phyloP scores from a whole-genome alignment of 768 basidiomycete genomes.

The Leccinum subgranulosum region DNA sequence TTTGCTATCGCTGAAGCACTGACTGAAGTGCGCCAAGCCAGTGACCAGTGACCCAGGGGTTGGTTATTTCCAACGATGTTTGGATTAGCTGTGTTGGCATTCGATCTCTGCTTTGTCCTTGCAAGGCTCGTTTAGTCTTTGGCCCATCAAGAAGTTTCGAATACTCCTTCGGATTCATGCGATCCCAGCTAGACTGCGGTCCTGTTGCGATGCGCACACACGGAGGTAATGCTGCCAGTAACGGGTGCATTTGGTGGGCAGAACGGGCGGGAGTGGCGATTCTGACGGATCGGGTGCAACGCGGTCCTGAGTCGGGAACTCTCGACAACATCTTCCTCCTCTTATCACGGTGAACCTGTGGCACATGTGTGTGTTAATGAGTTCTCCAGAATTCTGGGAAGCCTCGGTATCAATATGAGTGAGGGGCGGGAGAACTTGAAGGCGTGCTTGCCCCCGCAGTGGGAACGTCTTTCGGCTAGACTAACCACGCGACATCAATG shows the following conservation, averaged over 20 bases:
- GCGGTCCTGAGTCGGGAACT: background rate
- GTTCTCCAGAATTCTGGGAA: background rate
- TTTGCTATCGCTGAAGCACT: background rate
- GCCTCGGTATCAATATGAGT: background rate
- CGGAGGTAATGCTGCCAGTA: conserved; percentile 1
- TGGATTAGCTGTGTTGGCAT: background rate
- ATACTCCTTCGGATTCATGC: conserved; percentile 1
- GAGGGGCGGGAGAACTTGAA: background rate
- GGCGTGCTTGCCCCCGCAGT: background rate
- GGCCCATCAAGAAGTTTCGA: background rate
- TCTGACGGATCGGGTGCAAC: background rate
- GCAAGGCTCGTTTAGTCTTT: background rate
- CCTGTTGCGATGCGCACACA: background rate
- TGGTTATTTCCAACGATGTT: background rate
- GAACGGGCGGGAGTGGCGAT: background rate
- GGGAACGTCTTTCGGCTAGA: background rate
- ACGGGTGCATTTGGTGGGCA: background rate
- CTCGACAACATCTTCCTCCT: background rate
- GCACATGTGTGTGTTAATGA: background rate
- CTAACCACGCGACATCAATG: background rate
- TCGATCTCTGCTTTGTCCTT: background rate
- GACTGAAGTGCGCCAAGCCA: background rate
- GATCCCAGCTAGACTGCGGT: conserved; percentile 16
- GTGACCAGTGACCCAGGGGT: background rate
- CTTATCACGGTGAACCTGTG: background rate